phyloP scores from a whole-genome alignment of 352 stramenopile species.

The Phytophthora quininea region DNA sequence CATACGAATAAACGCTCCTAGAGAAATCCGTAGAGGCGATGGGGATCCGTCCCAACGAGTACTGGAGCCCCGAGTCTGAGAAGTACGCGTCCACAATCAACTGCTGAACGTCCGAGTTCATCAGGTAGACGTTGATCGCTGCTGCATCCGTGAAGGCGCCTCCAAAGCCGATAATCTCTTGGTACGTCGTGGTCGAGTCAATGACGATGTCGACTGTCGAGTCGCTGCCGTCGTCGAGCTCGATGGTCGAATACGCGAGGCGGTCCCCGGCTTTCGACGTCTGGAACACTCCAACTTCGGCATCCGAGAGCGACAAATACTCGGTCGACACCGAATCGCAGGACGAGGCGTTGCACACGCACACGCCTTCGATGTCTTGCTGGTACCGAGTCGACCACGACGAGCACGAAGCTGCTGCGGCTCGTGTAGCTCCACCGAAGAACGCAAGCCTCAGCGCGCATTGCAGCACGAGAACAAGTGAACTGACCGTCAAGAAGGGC shows the following conservation, averaged over 20 bases:
- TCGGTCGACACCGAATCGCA: constrained; percentile 42
- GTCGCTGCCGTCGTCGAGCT: constrained; percentile 18
- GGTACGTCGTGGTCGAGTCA: constrained; percentile 38
- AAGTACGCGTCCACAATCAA: constrained; percentile 70
- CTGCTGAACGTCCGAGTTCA: constrained; percentile 52
- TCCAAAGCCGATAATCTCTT: constrained; percentile 79
- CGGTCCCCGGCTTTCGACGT: constrained; percentile 56
- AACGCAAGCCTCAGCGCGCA: constrained; percentile 4
- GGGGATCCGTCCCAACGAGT: constrained; percentile 68
- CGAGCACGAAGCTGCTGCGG: constrained; percentile 14
- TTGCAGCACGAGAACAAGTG: background rate
- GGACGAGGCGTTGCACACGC: constrained; percentile 50
- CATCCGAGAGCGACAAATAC: constrained; percentile 29
- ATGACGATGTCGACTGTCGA: constrained; percentile 31
- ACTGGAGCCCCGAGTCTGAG: constrained; percentile 55
- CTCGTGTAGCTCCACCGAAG: too few relatives aligned
- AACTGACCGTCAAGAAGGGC: too few relatives aligned
- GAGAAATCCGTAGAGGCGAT: constrained; percentile 83
- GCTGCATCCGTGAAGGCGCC: constrained; percentile 80
- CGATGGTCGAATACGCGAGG: constrained; percentile 38
- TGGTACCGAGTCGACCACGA: constrained; percentile 52
- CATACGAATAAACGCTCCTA: constrained; percentile 47
- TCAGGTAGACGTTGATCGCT: constrained; percentile 65
- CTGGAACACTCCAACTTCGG: constrained; percentile 49
- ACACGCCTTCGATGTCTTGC: constrained; percentile 47